Conservation (phyloP, 805 yeast genomes). For the Metschnikowia picachoensis region DNA sequence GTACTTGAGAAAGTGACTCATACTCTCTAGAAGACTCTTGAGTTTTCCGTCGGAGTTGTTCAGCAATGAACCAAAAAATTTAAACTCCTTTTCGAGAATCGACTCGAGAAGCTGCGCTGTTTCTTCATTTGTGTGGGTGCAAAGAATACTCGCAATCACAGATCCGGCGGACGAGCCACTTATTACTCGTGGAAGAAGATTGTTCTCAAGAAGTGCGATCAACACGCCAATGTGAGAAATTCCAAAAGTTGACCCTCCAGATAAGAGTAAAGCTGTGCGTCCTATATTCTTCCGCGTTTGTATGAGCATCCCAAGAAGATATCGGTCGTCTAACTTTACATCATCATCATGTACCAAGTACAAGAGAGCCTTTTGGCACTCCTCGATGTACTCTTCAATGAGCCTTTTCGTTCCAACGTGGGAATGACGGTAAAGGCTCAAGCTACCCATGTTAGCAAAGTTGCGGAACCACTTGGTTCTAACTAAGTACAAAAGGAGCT, state of each 20-base stretch:
- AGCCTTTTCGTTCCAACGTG: conserved; percentile 81
- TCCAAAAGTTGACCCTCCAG: conserved; percentile 96
- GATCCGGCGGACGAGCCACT: conserved; percentile 97
- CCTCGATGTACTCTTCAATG: conserved; percentile 78
- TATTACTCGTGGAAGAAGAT: conserved; percentile 77
- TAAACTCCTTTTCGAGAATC: conserved; percentile 55
- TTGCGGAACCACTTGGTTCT: conserved; percentile 85
- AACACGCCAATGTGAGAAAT: conserved; percentile 89
- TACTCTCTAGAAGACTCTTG: conserved; percentile 41
- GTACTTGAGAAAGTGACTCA: conserved; percentile 61
- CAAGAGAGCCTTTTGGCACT: conserved; percentile 54
- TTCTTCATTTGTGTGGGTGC: conserved; percentile 77
- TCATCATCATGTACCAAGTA: conserved; percentile 36
- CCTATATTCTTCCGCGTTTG: conserved; percentile 92
- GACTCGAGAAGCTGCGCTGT: conserved; percentile 52
- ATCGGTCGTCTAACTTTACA: conserved; percentile 56
- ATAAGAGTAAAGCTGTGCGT: conserved; percentile 86
- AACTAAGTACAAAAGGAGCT: conserved; percentile 63
- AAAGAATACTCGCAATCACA: conserved; percentile 83
- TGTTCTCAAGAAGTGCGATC: conserved; percentile 68
- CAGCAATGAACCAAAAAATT: conserved; percentile 39
- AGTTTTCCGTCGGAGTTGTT: conserved; percentile 43
- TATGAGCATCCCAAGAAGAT: conserved; percentile 70
- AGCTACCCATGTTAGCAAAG: conserved; percentile 82
- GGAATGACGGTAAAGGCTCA: conserved; percentile 69